A percentile compares a stretch with the other conserved stretches of the same genome.
phyloP scores from a whole-genome alignment of 306 rosid species.

The Lotus japonicus region DNA sequence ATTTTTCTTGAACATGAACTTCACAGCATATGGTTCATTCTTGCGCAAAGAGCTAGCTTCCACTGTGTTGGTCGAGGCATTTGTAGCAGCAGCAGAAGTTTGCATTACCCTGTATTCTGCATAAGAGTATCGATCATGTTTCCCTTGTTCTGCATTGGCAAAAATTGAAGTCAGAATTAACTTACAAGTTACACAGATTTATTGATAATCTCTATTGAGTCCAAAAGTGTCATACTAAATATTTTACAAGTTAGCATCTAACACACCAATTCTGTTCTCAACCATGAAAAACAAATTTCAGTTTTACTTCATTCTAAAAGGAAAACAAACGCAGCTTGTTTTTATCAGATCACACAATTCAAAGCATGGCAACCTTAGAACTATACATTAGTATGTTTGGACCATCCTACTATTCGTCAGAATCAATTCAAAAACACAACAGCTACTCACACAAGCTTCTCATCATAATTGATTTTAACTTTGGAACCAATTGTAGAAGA shows the following conservation, averaged over 20 bases:
- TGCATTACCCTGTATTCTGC: neutral
- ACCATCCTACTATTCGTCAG: too few relatives aligned
- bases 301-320: neutral
- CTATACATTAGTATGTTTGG: too few relatives aligned
- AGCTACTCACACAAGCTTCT: too few relatives aligned
- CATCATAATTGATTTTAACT: too few relatives aligned
- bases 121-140: neutral
- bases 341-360: too few relatives aligned
- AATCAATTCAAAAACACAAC: too few relatives aligned
- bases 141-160: slow-evolving; percentile 19
- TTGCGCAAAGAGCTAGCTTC: neutral
- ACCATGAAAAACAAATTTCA: neutral
- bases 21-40: neutral
- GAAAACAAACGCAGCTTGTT: too few relatives aligned
- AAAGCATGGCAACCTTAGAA: too few relatives aligned
- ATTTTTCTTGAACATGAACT: slow-evolving; percentile 16
- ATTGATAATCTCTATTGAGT: neutral
- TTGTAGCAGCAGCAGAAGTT: slow-evolving; percentile 10
- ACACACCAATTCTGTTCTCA: neutral
- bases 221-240: neutral
- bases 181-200: neutral
- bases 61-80: neutral
- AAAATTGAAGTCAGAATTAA: neutral
- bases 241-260: neutral
- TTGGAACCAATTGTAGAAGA: too few relatives aligned